These are phyloP conservation scores for Candolleomyces efflorescens DNA, from an alignment of 768 basidiomycete species.

Conservation along the genomic window DNA sequence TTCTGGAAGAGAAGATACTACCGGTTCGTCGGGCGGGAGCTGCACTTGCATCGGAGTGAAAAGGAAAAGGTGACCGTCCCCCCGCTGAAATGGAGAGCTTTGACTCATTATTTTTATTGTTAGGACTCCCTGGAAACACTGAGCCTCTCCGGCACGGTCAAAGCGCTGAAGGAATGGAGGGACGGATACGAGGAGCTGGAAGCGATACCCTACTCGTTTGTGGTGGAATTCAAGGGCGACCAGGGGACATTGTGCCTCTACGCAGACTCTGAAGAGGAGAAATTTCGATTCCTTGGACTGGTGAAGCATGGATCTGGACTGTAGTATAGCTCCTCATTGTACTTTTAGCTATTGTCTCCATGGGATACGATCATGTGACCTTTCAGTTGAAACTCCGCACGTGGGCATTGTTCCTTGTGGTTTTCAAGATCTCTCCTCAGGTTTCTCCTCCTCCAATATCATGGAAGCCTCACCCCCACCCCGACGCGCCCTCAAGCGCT, in stretches of 20 bases:
- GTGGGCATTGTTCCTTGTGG: not conserved
- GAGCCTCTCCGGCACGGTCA: slow-evolving; percentile 43
- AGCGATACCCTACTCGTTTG: slow-evolving; percentile 64
- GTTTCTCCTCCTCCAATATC: not conserved
- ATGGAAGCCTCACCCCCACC: slow-evolving; percentile 16
- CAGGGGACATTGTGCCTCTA: slow-evolving; percentile 53
- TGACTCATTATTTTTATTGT: slow-evolving; percentile 1
- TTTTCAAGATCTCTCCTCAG: not conserved
- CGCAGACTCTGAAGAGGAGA: slow-evolving; percentile 60
- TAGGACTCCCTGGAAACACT: slow-evolving; percentile 44
- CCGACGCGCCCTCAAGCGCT: slow-evolving; percentile 50
- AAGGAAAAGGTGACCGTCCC: slow-evolving; percentile 32
- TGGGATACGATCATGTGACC: slow-evolving; percentile 2
- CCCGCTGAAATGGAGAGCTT: not conserved
- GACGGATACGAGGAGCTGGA: slow-evolving; percentile 66
- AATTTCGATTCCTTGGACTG: slow-evolving; percentile 48
- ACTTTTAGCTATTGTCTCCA: not conserved
- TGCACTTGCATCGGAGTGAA: slow-evolving; percentile 48
- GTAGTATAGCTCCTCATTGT: slow-evolving; percentile 11
- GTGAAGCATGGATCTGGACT: slow-evolving; percentile 41
- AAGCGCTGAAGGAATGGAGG: slow-evolving; percentile 53
- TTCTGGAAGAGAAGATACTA: slow-evolving; percentile 66
- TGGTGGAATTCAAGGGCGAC: slow-evolving; percentile 52
- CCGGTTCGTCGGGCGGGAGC: slow-evolving; percentile 43
- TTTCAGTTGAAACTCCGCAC: not conserved